These are phyloP conservation scores for Diospyros kaki DNA, from an alignment of 148 eudicot species.

Conservation along the genomic window DNA sequence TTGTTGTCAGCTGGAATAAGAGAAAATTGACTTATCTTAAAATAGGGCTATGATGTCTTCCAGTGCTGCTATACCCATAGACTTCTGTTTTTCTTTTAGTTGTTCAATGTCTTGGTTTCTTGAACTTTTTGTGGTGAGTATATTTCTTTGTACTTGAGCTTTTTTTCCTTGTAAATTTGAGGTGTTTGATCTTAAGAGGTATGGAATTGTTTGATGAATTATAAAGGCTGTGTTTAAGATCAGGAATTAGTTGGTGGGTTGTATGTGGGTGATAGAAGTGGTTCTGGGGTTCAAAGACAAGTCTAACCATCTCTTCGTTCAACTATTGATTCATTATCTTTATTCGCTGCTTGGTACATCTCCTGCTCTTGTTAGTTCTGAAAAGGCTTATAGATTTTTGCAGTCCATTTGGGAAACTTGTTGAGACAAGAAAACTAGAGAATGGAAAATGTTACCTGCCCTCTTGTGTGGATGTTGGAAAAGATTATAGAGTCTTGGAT, in stretches of 20 bases:
- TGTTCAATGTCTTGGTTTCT: background rate
- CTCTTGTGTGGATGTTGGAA: too few relatives aligned
- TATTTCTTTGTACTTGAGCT: background rate
- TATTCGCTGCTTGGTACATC: background rate
- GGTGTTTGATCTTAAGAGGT: background rate
- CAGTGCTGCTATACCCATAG: slow-evolving; percentile 69
- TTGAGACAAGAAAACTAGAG: too few relatives aligned
- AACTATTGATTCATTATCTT: background rate
- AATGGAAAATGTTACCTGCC: too few relatives aligned
- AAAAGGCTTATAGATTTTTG: too few relatives aligned
- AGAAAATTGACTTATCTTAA: too few relatives aligned
- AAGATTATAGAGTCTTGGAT: too few relatives aligned
- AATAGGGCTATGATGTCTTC: slow-evolving; percentile 85
- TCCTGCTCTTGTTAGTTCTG: background rate
- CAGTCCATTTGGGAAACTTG: too few relatives aligned
- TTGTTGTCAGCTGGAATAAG: too few relatives aligned
- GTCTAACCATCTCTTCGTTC: background rate
- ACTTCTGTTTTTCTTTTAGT: background rate
- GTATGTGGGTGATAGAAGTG: background rate
- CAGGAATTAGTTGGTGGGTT: background rate
- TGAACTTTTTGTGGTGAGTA: background rate
- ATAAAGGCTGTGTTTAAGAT: too few relatives aligned
- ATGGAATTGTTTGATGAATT: background rate
- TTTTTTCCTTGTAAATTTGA: background rate
- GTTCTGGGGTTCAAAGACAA: too few relatives aligned